Conservation (phyloP, 1,284 basidiomycete species). For the Schizophyllum amplum region DNA sequence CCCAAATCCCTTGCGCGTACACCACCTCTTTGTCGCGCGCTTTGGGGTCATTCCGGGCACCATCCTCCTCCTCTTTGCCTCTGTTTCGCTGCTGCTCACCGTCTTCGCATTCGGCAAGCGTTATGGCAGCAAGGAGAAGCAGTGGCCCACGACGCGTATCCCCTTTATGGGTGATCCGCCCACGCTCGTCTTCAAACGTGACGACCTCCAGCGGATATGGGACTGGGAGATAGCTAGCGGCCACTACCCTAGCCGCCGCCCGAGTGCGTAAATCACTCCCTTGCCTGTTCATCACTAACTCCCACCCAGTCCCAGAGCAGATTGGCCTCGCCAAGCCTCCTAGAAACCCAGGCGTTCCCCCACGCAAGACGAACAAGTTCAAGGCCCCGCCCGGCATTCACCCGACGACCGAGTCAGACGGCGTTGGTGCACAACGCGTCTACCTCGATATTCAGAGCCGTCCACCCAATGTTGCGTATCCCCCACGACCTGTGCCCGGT, state of each 20-base stretch:
- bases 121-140: constrained; percentile 46
- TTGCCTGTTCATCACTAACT: neutral
- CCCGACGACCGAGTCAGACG: constrained; percentile 39
- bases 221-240: constrained; percentile 88
- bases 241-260: constrained; percentile 77
- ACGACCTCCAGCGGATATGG: constrained; percentile 84
- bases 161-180: constrained; percentile 61
- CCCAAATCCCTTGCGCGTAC: constrained; percentile 57
- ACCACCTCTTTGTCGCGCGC: constrained; percentile 48
- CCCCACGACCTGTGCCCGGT: constrained; percentile 76
- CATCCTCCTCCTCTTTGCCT: constrained; percentile 37
- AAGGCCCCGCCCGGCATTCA: constrained; percentile 33
- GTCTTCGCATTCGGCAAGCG: constrained; percentile 53
- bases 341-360: constrained; percentile 67
- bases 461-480: constrained; percentile 58
- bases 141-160: constrained; percentile 44
- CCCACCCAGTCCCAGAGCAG: constrained; percentile 58
- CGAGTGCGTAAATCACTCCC: constrained; percentile 42
- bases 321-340: constrained; percentile 50
- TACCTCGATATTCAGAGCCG: constrained; percentile 65
- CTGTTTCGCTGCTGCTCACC: constrained; percentile 42
- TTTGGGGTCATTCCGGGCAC: constrained; percentile 52
- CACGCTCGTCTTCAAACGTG: constrained; percentile 69
- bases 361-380: constrained; percentile 34
- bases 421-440: constrained; percentile 65